Percentiles rank a stretch among this genome's conserved stretches.
Evolutionary conservation across 2,329 filamentous ascomycete genomes (phyloP).

Genomic region (Botrytis elliptica): DNA sequence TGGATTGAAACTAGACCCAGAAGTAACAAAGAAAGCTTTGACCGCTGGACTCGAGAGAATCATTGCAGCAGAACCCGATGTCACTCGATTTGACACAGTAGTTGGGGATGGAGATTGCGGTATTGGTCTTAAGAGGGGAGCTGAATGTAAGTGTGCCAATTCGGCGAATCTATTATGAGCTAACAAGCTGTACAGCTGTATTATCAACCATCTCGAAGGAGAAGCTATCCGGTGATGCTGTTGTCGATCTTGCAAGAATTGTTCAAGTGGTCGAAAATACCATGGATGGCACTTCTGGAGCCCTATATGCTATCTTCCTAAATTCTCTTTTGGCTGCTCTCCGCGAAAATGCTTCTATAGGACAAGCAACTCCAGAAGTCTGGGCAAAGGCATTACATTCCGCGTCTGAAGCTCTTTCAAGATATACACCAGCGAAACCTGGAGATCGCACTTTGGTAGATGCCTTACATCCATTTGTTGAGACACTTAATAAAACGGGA

Average conservation of each 20-base stretch:
- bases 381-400: slow-evolving; percentile 66
- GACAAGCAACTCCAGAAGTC: slow-evolving; percentile 46
- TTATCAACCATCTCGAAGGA: slow-evolving; percentile 45
- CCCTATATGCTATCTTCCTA: slow-evolving; percentile 73
- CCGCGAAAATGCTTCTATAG: slow-evolving; percentile 30
- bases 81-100: slow-evolving; percentile 67
- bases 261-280: slow-evolving; percentile 63
- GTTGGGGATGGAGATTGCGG: slow-evolving; percentile 74
- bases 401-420: slow-evolving; percentile 68
- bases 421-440: slow-evolving; percentile 84
- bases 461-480: slow-evolving; percentile 83
- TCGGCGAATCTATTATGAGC: background rate
- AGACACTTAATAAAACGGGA: slow-evolving; percentile 62
- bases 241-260: slow-evolving; percentile 59
- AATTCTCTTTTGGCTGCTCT: slow-evolving; percentile 62
- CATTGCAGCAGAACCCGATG: slow-evolving; percentile 61
- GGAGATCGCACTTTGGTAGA: slow-evolving; percentile 92
- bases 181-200: slow-evolving; percentile 41
- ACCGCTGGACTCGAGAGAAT: slow-evolving; percentile 55
- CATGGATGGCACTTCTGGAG: slow-evolving; percentile 77
- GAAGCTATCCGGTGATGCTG: slow-evolving; percentile 54
- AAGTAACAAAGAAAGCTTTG: slow-evolving; percentile 52
- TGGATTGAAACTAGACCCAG: slow-evolving; percentile 35
- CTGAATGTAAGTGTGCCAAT: slow-evolving; percentile 47
- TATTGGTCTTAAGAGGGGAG: slow-evolving; percentile 65